Percentiles rank a stretch among this genome's conserved stretches.
Conservation (phyloP, 176 grass and related monocot genomes). For the Rhynchospora tenuis region DNA sequence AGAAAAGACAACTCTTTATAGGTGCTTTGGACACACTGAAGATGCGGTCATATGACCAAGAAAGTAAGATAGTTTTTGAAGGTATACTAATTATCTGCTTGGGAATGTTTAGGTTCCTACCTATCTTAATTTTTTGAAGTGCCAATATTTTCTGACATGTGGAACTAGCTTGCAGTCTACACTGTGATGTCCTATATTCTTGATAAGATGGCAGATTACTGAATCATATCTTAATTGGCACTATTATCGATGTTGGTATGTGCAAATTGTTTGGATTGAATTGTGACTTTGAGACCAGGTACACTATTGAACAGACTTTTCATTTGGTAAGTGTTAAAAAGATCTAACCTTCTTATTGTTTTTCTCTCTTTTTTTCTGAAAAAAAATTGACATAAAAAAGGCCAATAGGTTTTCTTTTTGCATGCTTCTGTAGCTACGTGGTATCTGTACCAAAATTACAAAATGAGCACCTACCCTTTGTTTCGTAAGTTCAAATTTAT, state of each 20-base stretch:
- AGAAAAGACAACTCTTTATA: too few relatives aligned
- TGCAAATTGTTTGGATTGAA: too few relatives aligned
- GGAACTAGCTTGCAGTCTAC: neutral
- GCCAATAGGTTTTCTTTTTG: neutral
- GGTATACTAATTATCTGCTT: too few relatives aligned
- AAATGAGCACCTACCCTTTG: neutral
- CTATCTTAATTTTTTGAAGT: too few relatives aligned
- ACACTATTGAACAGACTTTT: conserved; percentile 80
- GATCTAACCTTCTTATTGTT: neutral
- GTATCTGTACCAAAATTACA: neutral
- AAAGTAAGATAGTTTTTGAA: too few relatives aligned
- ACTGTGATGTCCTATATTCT: neutral
- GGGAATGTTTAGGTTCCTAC: too few relatives aligned
- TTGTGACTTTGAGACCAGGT: conserved; percentile 84
- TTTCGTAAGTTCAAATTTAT: too few relatives aligned
- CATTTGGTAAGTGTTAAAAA: conserved; percentile 50
- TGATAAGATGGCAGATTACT: neutral
- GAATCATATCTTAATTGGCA: neutral
- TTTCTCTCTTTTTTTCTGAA: neutral
- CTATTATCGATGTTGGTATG: neutral
- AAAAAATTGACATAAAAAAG: neutral
- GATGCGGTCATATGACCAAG: too few relatives aligned
- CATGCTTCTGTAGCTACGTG: neutral
- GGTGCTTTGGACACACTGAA: too few relatives aligned
- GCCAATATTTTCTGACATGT: neutral